A percentile compares a stretch with the other conserved stretches of the same genome.
These are phyloP conservation scores for Eucalyptus tenuipes DNA, from an alignment of 345 rosid genomes.

Conservation along the genomic window DNA sequence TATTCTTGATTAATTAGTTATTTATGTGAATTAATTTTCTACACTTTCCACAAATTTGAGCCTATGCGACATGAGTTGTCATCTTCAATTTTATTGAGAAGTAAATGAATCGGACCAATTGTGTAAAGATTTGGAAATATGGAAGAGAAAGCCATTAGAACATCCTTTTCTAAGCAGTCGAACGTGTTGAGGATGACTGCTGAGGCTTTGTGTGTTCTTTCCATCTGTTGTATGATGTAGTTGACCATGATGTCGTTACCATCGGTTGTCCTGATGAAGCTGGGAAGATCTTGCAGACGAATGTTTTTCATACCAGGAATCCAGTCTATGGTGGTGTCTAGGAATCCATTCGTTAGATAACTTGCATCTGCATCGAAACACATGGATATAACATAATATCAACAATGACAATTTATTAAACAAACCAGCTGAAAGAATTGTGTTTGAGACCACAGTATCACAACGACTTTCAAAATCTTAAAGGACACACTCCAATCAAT, in stretches of 20 bases:
- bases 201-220: slow-evolving; percentile 11
- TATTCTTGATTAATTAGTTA: no score
- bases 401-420: not conserved
- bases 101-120: slow-evolving; percentile 3
- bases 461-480: not conserved
- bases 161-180: slow-evolving; percentile 14
- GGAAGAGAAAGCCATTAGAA: slow-evolving; percentile 1
- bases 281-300: slow-evolving; percentile 31
- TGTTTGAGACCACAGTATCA: not conserved
- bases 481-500: not conserved
- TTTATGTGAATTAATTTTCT: no score
- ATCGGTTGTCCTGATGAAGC: slow-evolving; percentile 16
- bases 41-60: slow-evolving; percentile 6
- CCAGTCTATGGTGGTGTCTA: slow-evolving; percentile 29
- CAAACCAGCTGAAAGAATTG: not conserved
- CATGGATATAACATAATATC: not conserved
- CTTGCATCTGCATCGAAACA: slow-evolving; percentile 14
- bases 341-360: slow-evolving; percentile 6
- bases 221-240: not conserved
- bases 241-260: slow-evolving; percentile 14
- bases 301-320: slow-evolving; percentile 28
- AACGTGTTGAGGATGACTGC: slow-evolving; percentile 27
- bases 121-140: not conserved
- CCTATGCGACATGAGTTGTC: not conserved
- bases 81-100: not conserved